Evolutionary conservation across 2,329 filamentous ascomycete genomes (phyloP), one percentile per base, ranked within the genome.

Genomic region (Raffaelea arxii): DNA sequence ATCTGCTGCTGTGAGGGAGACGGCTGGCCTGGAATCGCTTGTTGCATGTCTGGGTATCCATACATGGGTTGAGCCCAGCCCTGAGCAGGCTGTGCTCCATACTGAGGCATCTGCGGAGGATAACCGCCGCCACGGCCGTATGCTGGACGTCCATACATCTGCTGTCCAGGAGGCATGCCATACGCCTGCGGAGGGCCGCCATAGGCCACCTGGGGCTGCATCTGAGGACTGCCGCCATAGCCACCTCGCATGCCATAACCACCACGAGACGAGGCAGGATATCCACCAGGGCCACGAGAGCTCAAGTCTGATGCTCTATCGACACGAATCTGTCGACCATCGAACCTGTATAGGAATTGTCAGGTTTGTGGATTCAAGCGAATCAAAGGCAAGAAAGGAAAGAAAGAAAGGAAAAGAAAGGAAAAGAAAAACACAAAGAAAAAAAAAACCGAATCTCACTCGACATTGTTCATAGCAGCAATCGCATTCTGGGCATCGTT

Each of bases 321-420:
- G 54, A 98, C 91, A 57, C 91, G 89, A 64, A 98, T 96, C 54
- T 79, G 81, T 58, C 91, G 87, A 54, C 91, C 91, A 66, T 97
- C 90, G 66, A 97, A 95, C 59, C 90, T 94, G n/a, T n/a, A n/a
- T n/a, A n/a, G n/a, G n/a, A n/a, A n/a, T n/a, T n/a, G n/a, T n/a
- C n/a, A n/a, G n/a, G n/a, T n/a, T n/a, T n/a, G n/a, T n/a, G n/a
- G n/a, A n/a, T n/a, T n/a, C n/a, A n/a, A n/a, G n/a, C n/a, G n/a
- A n/a, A n/a, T n/a, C n/a, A n/a, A n/a, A n/a, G n/a, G n/a, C n/a
- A n/a, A 48, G 24, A 55, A 22, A 39, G 45, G 25, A 11, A 32
- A 25, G 19, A 22, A 44, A 46, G 46, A 18, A 45, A 46, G 42
- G 7, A 30, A 52, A 45, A 45, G 49, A 49, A 49, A 55, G 53